phyloP scores from a whole-genome alignment of 2,329 filamentous ascomycete genomes.

The Arachnomyces sp. region DNA sequence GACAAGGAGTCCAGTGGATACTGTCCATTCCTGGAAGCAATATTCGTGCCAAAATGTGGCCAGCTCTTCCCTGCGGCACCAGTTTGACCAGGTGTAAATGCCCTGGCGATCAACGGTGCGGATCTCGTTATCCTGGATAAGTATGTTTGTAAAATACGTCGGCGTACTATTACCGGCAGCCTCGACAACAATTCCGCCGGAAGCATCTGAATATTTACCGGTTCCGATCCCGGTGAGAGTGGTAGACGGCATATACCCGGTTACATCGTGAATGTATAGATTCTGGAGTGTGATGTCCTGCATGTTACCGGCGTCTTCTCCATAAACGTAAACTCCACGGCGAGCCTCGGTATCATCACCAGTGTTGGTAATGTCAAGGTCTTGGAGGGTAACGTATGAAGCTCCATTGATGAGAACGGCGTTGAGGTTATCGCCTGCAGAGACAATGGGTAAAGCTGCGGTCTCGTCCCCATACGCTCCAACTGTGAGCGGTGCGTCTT shows the following conservation, averaged over 20 bases:
- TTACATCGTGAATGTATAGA: conserved; percentile 5
- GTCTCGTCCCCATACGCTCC: no score
- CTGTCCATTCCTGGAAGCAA: conserved; percentile 1
- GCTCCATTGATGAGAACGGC: neutral
- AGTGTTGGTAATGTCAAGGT: conserved; percentile 5
- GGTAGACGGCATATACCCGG: conserved; percentile 4
- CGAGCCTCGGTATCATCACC: conserved; percentile 2
- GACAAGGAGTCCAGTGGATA: conserved; percentile 1
- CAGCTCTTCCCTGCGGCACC: conserved; percentile 2
- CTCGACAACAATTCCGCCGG: conserved; percentile 4
- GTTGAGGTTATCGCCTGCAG: no score
- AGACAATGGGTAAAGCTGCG: no score
- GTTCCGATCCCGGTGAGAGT: conserved; percentile 1
- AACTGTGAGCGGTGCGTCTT: no score
- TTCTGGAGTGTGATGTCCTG: conserved; percentile 4
- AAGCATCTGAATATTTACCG: conserved; percentile 3
- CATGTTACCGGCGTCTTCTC: neutral
- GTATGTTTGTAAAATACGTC: conserved; percentile 1
- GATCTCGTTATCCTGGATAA: conserved; percentile 3
- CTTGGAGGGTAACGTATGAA: conserved; percentile 6
- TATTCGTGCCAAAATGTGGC: conserved; percentile 2
- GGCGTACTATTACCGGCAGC: neutral
- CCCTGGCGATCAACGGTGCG: conserved; percentile 3
- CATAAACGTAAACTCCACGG: conserved; percentile 4
- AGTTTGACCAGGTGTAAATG: conserved; percentile 6